These are phyloP conservation scores for Fusarium sp. DNA, from an alignment of 2,329 filamentous ascomycete species.

Conservation along the genomic window DNA sequence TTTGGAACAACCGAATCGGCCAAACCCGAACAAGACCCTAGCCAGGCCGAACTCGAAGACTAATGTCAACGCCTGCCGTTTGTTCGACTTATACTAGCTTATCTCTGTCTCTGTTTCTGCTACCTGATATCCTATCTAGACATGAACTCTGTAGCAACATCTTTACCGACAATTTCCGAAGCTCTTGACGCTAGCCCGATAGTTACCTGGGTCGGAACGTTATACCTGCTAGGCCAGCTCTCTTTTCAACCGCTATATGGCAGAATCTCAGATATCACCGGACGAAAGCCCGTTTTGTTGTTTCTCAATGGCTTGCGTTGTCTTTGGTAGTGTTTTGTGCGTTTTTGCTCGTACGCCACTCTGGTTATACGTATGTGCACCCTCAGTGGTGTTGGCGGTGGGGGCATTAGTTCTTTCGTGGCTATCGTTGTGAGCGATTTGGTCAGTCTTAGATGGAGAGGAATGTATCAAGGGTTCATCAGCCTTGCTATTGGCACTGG, in stretches of 20 bases:
- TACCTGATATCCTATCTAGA: constrained; percentile 50
- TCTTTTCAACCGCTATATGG: constrained; percentile 54
- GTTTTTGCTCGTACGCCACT: constrained; percentile 45
- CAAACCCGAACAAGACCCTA: neutral
- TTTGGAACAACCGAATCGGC: fast-evolving
- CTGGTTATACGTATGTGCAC: neutral
- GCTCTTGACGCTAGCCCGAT: constrained; percentile 50
- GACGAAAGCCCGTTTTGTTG: constrained; percentile 52
- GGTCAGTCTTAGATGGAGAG: constrained; percentile 48
- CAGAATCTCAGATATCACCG: constrained; percentile 53
- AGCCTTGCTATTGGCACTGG: neutral
- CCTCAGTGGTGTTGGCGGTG: neutral
- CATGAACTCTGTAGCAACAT: constrained; percentile 53
- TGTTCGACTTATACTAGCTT: neutral
- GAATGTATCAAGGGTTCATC: constrained; percentile 44
- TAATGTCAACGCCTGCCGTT: constrained; percentile 7
- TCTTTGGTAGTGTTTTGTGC: constrained; percentile 49
- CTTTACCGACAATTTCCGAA: constrained; percentile 54
- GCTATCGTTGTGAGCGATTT: constrained; percentile 2
- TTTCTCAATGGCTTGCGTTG: constrained; percentile 48
- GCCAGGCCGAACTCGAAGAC: neutral
- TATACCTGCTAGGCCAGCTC: constrained; percentile 54
- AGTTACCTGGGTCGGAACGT: constrained; percentile 54
- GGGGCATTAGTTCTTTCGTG: neutral
- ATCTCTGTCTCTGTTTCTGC: constrained; percentile 1